phyloP scores from a whole-genome alignment of 345 rosid genomes.

The Punica granatum region DNA sequence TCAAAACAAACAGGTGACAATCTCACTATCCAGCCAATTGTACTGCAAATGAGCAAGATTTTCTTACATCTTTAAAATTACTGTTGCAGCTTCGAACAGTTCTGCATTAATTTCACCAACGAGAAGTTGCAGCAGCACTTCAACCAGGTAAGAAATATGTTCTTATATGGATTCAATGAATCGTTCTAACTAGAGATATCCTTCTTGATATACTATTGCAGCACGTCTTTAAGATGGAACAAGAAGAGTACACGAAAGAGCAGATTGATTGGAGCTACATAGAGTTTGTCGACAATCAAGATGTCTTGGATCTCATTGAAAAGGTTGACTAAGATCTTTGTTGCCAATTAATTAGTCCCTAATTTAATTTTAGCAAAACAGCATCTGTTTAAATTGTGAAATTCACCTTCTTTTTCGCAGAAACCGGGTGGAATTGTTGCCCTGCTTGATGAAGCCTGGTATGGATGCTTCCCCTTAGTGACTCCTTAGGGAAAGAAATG shows the following conservation, averaged over 20 bases:
- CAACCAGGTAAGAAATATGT: conserved; percentile 56
- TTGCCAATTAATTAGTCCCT: not conserved
- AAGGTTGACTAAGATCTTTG: conserved; percentile 37
- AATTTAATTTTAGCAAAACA: not conserved
- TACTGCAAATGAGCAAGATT: not conserved
- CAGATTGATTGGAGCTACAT: conserved; percentile 93
- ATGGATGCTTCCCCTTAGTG: not conserved
- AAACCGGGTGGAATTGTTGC: conserved; percentile 23
- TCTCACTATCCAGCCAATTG: not conserved
- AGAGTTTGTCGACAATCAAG: conserved; percentile 95
- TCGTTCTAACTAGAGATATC: not conserved
- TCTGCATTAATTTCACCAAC: conserved; percentile 90
- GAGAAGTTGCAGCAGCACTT: conserved; percentile 98
- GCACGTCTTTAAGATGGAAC: conserved; percentile 99
- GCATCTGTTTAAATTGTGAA: not conserved
- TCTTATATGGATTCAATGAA: not conserved
- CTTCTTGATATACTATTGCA: conserved; percentile 27
- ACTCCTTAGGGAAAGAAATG: not conserved
- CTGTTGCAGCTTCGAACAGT: conserved; percentile 80
- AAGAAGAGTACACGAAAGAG: conserved; percentile 95
- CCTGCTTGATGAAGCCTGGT: conserved; percentile 24
- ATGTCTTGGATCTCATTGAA: conserved; percentile 89
- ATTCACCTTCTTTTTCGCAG: conserved; percentile 8
- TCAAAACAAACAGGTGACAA: conserved; percentile 69
- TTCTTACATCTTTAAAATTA: not conserved